Evolutionary conservation across 352 stramenopile species (phyloP).

Genomic region (Elongisporangium anandrum): DNA sequence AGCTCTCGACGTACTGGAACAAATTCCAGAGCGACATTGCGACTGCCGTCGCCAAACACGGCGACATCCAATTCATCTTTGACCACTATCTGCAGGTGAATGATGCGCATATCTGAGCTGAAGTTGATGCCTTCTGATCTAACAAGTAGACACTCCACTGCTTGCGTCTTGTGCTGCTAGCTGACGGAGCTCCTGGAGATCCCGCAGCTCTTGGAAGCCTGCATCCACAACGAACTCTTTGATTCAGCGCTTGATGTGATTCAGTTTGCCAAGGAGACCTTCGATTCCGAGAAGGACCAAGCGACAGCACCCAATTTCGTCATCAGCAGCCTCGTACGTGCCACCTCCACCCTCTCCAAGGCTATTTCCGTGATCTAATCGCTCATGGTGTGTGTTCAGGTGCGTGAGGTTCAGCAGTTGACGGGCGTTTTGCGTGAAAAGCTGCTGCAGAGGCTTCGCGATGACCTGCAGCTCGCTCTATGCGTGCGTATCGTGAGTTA

Average conservation of each 20-base stretch:
- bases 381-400: conserved; percentile 12
- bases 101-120: background rate
- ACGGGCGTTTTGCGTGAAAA: conserved; percentile 55
- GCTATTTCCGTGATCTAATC: background rate
- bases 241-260: conserved; percentile 96
- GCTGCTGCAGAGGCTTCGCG: conserved; percentile 77
- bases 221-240: conserved; percentile 95
- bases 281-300: conserved; percentile 27
- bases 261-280: conserved; percentile 84
- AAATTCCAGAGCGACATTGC: conserved; percentile 49
- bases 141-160: background rate
- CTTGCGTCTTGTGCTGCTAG: conserved; percentile 32
- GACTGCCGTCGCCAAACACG: conserved; percentile 60
- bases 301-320: conserved; percentile 40
- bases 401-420: conserved; percentile 68
- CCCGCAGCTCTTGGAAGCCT: conserved; percentile 96
- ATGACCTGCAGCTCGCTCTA: conserved; percentile 73
- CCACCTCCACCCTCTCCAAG: background rate
- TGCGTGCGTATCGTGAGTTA: conserved; percentile 82
- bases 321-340: conserved; percentile 51
- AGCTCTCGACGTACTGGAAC: conserved; percentile 49
- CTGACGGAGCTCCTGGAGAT: conserved; percentile 97
- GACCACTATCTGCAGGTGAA: conserved; percentile 82
- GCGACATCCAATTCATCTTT: conserved; percentile 88
- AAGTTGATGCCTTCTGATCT: background rate